Evolutionary conservation across 2,329 filamentous ascomycete species (phyloP).

Genomic region (Pseudogymnoascus verrucosus): DNA sequence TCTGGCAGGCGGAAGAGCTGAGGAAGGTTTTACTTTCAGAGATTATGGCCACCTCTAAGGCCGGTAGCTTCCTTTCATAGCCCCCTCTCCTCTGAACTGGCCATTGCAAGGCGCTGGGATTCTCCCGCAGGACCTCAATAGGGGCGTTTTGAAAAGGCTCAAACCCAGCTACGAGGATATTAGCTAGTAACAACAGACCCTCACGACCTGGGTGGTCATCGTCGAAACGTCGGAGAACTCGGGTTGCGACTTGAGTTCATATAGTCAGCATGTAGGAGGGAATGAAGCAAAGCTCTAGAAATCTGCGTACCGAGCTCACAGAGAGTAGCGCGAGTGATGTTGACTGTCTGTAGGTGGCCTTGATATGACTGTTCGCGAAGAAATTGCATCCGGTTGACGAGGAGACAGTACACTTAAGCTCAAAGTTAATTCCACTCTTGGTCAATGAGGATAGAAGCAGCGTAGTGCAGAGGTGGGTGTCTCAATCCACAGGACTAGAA

Average conservation of each 20-base stretch:
- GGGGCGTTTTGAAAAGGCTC: slow-evolving; percentile 81
- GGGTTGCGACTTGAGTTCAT: slow-evolving; percentile 55
- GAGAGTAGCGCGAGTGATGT: slow-evolving; percentile 66
- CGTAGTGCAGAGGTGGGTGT: neutral
- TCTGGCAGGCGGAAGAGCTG: slow-evolving; percentile 69
- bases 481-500: slow-evolving; percentile 11
- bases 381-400: slow-evolving; percentile 76
- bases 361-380: slow-evolving; percentile 68
- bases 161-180: slow-evolving; percentile 75
- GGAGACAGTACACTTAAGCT: slow-evolving; percentile 64
- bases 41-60: slow-evolving; percentile 75
- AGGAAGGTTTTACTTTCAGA: slow-evolving; percentile 75
- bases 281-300: neutral
- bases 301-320: slow-evolving; percentile 47
- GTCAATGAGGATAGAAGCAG: neutral
- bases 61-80: slow-evolving; percentile 49
- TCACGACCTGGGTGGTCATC: slow-evolving; percentile 66
- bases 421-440: neutral
- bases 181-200: slow-evolving; percentile 65
- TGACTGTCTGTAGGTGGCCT: slow-evolving; percentile 72
- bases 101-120: slow-evolving; percentile 35
- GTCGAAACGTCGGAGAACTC: slow-evolving; percentile 69
- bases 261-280: neutral
- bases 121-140: slow-evolving; percentile 52
- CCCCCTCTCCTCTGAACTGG: slow-evolving; percentile 37